A percentile compares a stretch with the other conserved stretches of the same genome.
Conservation (phyloP, 139 green algal species). For the Microglena sp. region DNA sequence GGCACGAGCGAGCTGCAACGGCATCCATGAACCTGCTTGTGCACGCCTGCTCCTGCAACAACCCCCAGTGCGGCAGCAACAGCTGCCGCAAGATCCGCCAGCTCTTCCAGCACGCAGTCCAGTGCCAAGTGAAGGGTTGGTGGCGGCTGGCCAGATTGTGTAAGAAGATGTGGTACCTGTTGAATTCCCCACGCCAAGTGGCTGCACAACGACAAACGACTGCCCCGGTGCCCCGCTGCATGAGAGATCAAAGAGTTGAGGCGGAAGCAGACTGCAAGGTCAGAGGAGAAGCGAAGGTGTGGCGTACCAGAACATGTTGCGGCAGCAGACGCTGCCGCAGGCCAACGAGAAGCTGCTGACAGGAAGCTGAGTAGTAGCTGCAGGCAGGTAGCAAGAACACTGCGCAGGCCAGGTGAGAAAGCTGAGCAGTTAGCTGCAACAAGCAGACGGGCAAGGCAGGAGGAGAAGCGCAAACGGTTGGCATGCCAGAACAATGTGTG, state of each 20-base stretch:
- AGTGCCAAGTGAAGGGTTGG: conserved; percentile 27
- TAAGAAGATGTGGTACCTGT: conserved; percentile 88
- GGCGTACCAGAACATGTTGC: conserved; percentile 76
- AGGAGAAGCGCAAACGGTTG: too few relatives aligned
- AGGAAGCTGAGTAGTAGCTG: too few relatives aligned
- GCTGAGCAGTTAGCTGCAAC: too few relatives aligned
- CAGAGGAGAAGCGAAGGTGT: conserved; percentile 77
- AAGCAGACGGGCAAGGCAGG: too few relatives aligned
- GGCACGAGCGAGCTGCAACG: conserved; percentile 65
- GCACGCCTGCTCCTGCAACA: conserved; percentile 75
- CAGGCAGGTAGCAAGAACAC: too few relatives aligned
- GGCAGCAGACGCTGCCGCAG: conserved; percentile 32
- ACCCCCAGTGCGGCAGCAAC: conserved; percentile 54
- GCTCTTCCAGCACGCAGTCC: conserved; percentile 82
- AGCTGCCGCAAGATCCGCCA: conserved; percentile 75
- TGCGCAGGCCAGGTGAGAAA: too few relatives aligned
- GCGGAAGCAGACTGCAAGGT: conserved; percentile 55
- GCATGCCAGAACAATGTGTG: too few relatives aligned
- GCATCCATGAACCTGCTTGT: conserved; percentile 86
- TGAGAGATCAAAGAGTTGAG: conserved; percentile 78
- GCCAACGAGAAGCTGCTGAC: too few relatives aligned
- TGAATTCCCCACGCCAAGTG: conserved; percentile 89
- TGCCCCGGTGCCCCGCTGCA: conserved; percentile 84
- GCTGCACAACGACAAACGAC: conserved; percentile 60
- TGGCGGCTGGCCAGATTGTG: conserved; percentile 84